Percentiles rank a stretch among this genome's conserved stretches.
phyloP scores from a whole-genome alignment of 768 basidiomycete species.

The Rhizopogon salebrosus region DNA sequence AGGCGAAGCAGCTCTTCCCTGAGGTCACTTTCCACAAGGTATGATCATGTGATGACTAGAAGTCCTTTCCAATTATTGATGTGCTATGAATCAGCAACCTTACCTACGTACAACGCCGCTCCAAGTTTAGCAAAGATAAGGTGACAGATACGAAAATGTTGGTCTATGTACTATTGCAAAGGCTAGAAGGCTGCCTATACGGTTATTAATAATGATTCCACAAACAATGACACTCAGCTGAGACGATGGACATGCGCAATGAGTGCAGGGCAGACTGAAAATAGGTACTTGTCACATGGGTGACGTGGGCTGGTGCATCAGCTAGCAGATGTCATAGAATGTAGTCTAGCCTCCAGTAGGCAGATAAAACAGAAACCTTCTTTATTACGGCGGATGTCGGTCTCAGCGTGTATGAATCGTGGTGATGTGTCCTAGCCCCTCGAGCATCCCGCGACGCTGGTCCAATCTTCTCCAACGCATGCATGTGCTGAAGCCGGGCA shows the following conservation, averaged over 20 bases:
- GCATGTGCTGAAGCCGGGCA: no score
- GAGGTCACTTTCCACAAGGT: conserved; percentile 77
- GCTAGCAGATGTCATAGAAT: neutral
- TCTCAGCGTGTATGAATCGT: no score
- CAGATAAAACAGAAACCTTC: no score
- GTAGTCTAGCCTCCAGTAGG: no score
- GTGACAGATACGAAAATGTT: neutral
- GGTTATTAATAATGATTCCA: neutral
- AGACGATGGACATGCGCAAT: neutral
- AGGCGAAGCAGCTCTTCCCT: conserved; percentile 91
- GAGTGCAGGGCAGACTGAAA: neutral
- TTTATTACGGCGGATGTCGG: no score
- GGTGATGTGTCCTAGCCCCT: no score
- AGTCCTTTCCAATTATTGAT: neutral
- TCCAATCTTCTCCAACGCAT: no score
- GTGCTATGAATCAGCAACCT: conserved; percentile 40
- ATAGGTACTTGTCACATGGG: neutral
- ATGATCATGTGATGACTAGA: conserved; percentile 8
- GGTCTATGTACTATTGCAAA: neutral
- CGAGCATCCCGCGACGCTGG: no score
- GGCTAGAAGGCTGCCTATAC: no score
- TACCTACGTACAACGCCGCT: conserved; percentile 83
- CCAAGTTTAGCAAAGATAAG: conserved; percentile 11
- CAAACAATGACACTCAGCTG: neutral
- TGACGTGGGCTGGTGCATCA: neutral